A percentile compares a stretch with the other conserved stretches of the same genome.
Evolutionary conservation across 2,329 filamentous ascomycete genomes (phyloP).

Genomic region (Amauroascus verrucosus): DNA sequence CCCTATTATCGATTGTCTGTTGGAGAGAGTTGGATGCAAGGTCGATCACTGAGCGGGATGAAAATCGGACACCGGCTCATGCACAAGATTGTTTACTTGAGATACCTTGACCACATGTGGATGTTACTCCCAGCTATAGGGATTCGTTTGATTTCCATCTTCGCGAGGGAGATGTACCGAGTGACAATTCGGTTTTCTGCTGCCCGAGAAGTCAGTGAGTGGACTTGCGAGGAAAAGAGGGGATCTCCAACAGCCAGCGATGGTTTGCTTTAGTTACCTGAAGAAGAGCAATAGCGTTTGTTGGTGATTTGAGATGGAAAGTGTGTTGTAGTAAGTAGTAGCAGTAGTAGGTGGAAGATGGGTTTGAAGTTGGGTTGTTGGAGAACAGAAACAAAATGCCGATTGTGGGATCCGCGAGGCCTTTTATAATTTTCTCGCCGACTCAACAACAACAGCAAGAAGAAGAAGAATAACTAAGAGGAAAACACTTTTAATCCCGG

Average conservation of each 20-base stretch:
- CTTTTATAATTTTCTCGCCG: neutral
- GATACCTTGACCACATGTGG: conserved; percentile 41
- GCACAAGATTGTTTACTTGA: conserved; percentile 39
- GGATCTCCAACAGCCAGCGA: neutral
- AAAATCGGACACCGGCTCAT: conserved; percentile 56
- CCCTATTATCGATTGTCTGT: neutral
- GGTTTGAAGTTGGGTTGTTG: neutral
- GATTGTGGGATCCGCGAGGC: neutral
- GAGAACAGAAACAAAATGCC: neutral
- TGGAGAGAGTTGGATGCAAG: conserved; percentile 6
- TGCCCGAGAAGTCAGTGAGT: neutral
- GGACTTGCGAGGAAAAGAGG: neutral
- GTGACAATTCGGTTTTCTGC: neutral
- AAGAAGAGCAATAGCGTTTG: neutral
- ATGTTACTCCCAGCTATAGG: conserved; percentile 30
- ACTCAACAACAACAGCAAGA: too few species aligned
- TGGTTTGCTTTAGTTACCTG: conserved; percentile 5
- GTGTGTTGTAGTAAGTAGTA: too few species aligned
- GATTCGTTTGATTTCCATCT: conserved; percentile 32
- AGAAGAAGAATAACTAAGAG: too few species aligned
- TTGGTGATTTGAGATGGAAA: neutral
- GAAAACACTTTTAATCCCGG: too few species aligned
- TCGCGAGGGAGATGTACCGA: conserved; percentile 19
- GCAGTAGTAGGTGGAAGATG: neutral
- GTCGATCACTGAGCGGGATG: conserved; percentile 18